Percentiles rank a stretch among this genome's conserved stretches.
Evolutionary conservation across 306 rosid genomes (phyloP).

Genomic region (Morella rubra): DNA sequence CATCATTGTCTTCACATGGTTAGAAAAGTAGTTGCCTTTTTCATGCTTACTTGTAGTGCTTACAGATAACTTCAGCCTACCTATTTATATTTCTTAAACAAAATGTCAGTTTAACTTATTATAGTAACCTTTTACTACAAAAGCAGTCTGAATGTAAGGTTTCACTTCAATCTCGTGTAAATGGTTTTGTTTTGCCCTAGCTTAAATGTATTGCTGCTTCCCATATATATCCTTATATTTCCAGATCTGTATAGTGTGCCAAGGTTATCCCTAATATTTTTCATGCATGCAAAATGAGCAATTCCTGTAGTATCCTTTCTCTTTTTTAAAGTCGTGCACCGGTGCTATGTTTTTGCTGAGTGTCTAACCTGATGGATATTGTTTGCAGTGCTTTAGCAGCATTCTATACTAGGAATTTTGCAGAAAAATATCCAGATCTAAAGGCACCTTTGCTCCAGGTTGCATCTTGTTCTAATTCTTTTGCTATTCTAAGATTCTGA

Average conservation of each 20-base stretch:
- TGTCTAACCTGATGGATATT: slow-evolving; percentile 22
- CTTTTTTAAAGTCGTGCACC: neutral
- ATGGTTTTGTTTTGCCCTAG: neutral
- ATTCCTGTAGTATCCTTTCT: neutral
- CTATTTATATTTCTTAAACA: neutral
- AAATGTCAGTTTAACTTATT: neutral
- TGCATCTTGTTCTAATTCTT: slow-evolving; percentile 31
- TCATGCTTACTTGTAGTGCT: neutral
- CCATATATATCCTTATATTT: neutral
- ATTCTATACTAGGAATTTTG: slow-evolving; percentile 84
- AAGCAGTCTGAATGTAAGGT: neutral
- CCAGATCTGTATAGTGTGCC: neutral
- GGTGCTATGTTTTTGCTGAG: neutral
- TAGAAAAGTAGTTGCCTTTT: neutral
- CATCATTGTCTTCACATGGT: neutral
- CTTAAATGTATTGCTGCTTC: neutral
- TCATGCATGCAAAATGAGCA: slow-evolving; percentile 12
- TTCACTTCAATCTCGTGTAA: neutral
- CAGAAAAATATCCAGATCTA: slow-evolving; percentile 73
- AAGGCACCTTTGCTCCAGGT: slow-evolving; percentile 95
- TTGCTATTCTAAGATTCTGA: slow-evolving; percentile 17
- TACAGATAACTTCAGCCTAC: no score
- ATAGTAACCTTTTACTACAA: neutral
- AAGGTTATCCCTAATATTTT: neutral
- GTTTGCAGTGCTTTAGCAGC: slow-evolving; percentile 93